Evolutionary conservation across 257 asterid species (phyloP).

Genomic region (Solanum chmielewskii): DNA sequence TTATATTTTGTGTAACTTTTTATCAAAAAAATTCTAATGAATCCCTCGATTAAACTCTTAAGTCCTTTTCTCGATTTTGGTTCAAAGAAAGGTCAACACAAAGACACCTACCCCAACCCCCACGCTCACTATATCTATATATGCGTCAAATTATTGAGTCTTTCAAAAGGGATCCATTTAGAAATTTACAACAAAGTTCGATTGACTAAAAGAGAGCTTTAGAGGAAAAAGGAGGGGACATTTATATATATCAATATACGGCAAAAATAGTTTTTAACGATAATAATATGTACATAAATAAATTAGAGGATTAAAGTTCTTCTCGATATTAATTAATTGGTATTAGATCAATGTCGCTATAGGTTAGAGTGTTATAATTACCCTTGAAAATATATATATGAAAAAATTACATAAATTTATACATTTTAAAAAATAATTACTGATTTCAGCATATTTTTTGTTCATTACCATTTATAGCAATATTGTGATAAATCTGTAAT

Average conservation of each 20-base stretch:
- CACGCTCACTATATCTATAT: not conserved
- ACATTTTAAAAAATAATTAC: no score
- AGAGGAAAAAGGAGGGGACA: not conserved
- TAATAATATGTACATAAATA: no score
- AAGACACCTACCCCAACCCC: not conserved
- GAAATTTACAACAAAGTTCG: not conserved
- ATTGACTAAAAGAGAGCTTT: not conserved
- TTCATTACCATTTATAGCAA: no score
- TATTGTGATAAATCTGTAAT: no score
- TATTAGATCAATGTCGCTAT: no score
- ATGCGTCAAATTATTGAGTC: not conserved
- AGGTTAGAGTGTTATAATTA: not conserved
- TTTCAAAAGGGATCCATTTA: not conserved
- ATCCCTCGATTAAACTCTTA: not conserved
- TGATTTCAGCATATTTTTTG: no score
- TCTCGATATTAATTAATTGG: no score
- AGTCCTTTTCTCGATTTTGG: no score
- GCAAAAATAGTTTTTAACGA: rapidly evolving
- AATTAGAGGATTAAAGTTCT: rapidly evolving
- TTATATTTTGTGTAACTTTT: rapidly evolving
- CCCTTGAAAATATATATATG: not conserved
- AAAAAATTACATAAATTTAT: no score
- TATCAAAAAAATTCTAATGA: rapidly evolving
- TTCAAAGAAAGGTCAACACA: no score
- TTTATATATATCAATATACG: no score